Conservation (phyloP, 2,329 filamentous ascomycete genomes). For the Ceratocystis albifundus region DNA sequence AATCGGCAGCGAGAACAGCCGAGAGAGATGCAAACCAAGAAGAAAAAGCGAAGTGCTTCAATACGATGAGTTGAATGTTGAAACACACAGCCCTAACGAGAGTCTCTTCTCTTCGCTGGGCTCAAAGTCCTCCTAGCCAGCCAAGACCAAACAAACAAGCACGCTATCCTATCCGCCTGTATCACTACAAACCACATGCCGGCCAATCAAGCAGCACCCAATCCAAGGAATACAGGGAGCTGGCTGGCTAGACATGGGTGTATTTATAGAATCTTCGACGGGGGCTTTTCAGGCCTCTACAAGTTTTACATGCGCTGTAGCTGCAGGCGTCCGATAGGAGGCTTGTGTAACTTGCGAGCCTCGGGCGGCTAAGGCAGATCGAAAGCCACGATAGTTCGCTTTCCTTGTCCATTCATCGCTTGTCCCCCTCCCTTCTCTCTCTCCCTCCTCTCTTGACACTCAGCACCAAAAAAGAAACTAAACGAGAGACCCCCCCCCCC, state of each 20-base stretch:
- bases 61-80: no score
- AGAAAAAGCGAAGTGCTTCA: not conserved
- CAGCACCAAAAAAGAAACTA: no score
- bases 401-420: no score
- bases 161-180: slow-evolving; percentile 6
- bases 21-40: not conserved
- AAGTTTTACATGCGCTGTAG: not conserved
- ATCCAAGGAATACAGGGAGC: not conserved
- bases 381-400: not conserved
- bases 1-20: not conserved
- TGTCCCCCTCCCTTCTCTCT: no score
- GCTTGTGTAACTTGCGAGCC: not conserved
- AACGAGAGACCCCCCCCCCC: no score
- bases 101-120: no score
- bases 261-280: not conserved
- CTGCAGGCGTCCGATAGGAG: not conserved
- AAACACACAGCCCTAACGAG: no score
- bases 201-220: slow-evolving; percentile 3
- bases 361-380: not conserved
- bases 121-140: not conserved
- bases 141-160: not conserved
- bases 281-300: not conserved
- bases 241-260: not conserved
- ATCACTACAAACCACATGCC: slow-evolving; percentile 2
- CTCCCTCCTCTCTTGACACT: no score